Conservation (phyloP, 208 protist species). For the Herpetomonas tarakana region DNA sequence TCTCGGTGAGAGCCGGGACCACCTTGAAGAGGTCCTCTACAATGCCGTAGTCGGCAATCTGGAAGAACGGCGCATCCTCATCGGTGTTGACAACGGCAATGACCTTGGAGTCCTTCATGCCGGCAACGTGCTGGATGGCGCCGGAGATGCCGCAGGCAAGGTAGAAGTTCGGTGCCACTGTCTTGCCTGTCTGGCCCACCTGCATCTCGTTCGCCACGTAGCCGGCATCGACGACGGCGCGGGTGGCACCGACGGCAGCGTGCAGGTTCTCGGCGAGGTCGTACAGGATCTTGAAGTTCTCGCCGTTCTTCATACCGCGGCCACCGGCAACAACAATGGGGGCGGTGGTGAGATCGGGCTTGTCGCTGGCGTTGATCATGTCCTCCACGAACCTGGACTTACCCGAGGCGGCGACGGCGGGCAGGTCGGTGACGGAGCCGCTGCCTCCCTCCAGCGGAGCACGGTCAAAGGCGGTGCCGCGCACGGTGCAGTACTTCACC, state of each 20-base stretch:
- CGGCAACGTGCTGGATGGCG: slow-evolving; percentile 96
- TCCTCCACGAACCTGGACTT: slow-evolving; percentile 64
- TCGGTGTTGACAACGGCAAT: slow-evolving; percentile 98
- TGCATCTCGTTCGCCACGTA: slow-evolving; percentile 95
- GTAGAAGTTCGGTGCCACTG: slow-evolving; percentile 98
- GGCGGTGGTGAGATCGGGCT: slow-evolving; percentile 94
- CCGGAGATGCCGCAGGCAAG: slow-evolving; percentile 96
- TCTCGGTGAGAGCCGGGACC: slow-evolving; percentile 91
- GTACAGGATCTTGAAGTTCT: slow-evolving; percentile 98
- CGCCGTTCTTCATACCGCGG: slow-evolving; percentile 94
- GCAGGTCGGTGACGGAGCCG: slow-evolving; percentile 29
- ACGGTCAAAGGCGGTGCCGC: slow-evolving; percentile 90
- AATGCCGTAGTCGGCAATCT: slow-evolving; percentile 97
- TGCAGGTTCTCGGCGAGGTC: slow-evolving; percentile 92
- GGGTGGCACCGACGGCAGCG: slow-evolving; percentile 95
- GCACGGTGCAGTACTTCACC: slow-evolving; percentile 95
- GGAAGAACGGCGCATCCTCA: slow-evolving; percentile 97
- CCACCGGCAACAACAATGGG: slow-evolving; percentile 93
- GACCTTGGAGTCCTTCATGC: slow-evolving; percentile 99
- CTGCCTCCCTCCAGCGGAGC: slow-evolving; percentile 42
- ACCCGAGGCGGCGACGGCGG: slow-evolving; percentile 23
- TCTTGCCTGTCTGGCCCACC: slow-evolving; percentile 98
- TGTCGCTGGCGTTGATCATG: slow-evolving; percentile 57
- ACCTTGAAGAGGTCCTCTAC: slow-evolving; percentile 96
- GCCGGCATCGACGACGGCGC: slow-evolving; percentile 96